Evolutionary conservation across 163 green algal genomes (phyloP).

Genomic region (Chlamydomonas reinhardtii): DNA sequence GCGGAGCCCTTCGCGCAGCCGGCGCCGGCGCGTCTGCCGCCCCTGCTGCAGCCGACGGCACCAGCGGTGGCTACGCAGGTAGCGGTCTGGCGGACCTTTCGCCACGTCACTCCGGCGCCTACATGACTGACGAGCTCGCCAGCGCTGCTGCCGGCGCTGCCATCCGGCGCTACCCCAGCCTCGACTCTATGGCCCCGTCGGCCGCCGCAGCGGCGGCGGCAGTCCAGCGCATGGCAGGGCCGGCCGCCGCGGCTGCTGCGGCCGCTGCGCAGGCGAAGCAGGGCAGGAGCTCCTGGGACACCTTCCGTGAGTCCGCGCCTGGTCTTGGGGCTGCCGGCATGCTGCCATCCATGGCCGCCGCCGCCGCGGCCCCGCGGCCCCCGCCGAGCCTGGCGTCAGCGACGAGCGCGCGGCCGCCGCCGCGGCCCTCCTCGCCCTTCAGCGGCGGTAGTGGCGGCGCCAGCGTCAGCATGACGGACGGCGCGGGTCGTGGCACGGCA

Average conservation of each 20-base stretch:
- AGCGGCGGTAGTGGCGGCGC: background rate
- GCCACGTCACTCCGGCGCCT: background rate
- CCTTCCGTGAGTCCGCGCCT: too few relatives aligned
- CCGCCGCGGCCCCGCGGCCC: background rate
- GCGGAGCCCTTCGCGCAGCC: background rate
- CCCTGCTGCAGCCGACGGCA: background rate
- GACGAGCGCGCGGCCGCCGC: background rate
- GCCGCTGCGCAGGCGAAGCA: background rate
- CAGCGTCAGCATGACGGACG: background rate
- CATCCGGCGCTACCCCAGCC: background rate
- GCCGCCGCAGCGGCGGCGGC: background rate
- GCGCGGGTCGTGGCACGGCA: background rate
- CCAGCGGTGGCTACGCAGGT: background rate
- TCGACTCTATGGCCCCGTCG: background rate
- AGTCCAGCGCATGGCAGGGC: too few relatives aligned
- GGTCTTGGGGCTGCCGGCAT: too few relatives aligned
- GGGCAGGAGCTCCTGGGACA: too few relatives aligned
- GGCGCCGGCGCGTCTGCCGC: background rate
- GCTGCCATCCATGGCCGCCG: too few relatives aligned
- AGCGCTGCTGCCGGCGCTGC: background rate
- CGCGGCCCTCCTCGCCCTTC: background rate
- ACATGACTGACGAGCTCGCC: background rate
- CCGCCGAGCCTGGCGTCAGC: background rate
- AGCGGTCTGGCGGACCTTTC: conserved; percentile 23
- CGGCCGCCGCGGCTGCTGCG: background rate